Conservation (phyloP, 2,329 filamentous ascomycete genomes). For the Incumbomyces lentus region DNA sequence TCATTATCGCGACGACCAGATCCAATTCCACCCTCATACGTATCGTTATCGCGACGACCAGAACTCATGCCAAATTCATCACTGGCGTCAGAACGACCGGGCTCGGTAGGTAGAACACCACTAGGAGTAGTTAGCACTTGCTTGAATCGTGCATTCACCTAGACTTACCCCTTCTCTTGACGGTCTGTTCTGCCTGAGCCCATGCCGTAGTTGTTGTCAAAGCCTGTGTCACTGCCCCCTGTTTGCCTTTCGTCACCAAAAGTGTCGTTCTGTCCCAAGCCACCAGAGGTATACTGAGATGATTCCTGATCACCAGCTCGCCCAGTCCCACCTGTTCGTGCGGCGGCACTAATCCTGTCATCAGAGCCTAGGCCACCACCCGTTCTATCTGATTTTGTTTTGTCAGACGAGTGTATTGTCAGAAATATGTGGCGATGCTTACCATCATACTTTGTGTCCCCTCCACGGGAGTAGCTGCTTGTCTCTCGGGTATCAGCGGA, state of each 20-base stretch:
- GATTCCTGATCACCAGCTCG: slow-evolving; percentile 7
- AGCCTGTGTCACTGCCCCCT: not conserved
- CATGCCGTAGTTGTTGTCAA: slow-evolving; percentile 7
- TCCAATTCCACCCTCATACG: slow-evolving; percentile 1
- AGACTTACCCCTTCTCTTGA: slow-evolving; percentile 7
- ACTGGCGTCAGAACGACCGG: not conserved
- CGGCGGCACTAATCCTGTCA: slow-evolving; percentile 13
- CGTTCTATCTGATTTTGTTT: slow-evolving; percentile 3
- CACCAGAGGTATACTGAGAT: slow-evolving; percentile 7
- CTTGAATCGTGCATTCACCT: slow-evolving; percentile 10
- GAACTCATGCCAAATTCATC: not conserved
- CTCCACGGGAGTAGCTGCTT: not conserved
- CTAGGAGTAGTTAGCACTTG: not conserved
- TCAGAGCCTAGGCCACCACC: slow-evolving; percentile 15
- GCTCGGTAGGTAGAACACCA: not conserved
- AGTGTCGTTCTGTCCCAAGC: slow-evolving; percentile 11
- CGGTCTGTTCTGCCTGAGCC: slow-evolving; percentile 14
- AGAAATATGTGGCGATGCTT: not conserved
- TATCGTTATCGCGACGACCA: slow-evolving; percentile 7
- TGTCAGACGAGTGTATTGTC: not conserved
- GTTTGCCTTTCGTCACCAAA: slow-evolving; percentile 15
- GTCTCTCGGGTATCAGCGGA: not conserved
- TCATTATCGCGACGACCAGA: slow-evolving; percentile 8
- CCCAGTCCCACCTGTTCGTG: slow-evolving; percentile 9
- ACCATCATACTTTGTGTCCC: not conserved